Evolutionary conservation across 2,329 filamentous ascomycete species (phyloP).

Genomic region (Alternaria burnsii): DNA sequence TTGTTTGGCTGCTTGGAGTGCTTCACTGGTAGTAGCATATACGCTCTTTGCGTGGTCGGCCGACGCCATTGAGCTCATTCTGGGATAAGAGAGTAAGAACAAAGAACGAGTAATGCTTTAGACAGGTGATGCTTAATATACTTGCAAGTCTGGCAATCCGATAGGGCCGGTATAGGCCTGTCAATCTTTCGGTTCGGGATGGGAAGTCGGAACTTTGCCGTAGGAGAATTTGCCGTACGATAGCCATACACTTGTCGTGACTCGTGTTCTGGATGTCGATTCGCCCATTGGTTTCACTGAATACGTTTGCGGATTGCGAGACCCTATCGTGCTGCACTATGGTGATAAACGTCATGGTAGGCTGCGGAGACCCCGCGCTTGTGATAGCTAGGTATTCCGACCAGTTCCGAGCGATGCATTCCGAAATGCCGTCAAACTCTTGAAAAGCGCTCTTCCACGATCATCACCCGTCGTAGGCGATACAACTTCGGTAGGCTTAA

Average conservation of each 20-base stretch:
- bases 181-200: neutral
- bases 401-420: neutral
- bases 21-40: slow-evolving; percentile 18
- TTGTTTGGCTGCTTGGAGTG: slow-evolving; percentile 29
- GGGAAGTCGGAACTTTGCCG: neutral
- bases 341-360: neutral
- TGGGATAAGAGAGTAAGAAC: neutral
- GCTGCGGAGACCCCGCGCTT: neutral
- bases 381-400: neutral
- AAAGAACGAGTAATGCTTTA: neutral
- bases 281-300: neutral
- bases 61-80: neutral
- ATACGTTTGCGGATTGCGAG: neutral
- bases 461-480: neutral
- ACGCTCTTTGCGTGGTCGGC: neutral
- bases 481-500: neutral
- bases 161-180: neutral
- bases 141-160: neutral
- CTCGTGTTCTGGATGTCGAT: neutral
- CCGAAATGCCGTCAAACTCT: neutral
- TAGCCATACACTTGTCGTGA: neutral
- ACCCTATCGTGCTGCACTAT: neutral
- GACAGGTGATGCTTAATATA: neutral
- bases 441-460: neutral
- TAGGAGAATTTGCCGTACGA: neutral